Evolutionary conservation across 306 rosid genomes (phyloP).

Genomic region (Trichosanthes cucumerina): DNA sequence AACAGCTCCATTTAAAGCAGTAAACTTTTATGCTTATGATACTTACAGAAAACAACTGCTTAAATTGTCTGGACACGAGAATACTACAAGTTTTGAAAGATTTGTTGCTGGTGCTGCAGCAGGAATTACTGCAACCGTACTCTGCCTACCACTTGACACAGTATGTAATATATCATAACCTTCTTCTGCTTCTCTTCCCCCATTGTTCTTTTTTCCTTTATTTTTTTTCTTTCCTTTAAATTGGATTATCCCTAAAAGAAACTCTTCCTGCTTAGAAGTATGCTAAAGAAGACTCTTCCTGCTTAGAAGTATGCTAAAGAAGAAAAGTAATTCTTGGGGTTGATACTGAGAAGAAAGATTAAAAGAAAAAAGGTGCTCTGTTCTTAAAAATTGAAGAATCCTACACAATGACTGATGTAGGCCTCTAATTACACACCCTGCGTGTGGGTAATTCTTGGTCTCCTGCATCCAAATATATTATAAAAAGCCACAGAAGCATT

Average conservation of each 20-base stretch:
- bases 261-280: background rate
- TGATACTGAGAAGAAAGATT: background rate
- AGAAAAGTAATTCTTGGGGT: background rate
- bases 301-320: background rate
- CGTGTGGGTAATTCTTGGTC: background rate
- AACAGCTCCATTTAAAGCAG: constrained; percentile 91
- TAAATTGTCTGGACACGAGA: constrained; percentile 51
- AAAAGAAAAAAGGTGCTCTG: background rate
- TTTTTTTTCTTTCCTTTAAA: background rate
- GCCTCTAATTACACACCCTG: background rate
- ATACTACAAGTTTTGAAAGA: constrained; percentile 82
- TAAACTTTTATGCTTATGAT: constrained; percentile 82
- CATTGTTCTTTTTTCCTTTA: background rate
- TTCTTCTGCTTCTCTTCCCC: background rate
- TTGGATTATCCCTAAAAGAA: background rate
- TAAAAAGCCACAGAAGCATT: background rate
- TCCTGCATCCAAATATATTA: background rate
- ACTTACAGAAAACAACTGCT: constrained; percentile 84
- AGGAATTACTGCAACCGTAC: constrained; percentile 70
- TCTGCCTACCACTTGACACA: constrained; percentile 91
- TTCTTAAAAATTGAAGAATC: background rate
- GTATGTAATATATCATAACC: constrained; percentile 36
- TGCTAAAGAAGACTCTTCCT: background rate
- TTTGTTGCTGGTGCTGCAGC: constrained; percentile 95
- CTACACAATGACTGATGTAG: background rate